Conservation (phyloP, 257 asterid species). For the Verbascum thapsus region DNA sequence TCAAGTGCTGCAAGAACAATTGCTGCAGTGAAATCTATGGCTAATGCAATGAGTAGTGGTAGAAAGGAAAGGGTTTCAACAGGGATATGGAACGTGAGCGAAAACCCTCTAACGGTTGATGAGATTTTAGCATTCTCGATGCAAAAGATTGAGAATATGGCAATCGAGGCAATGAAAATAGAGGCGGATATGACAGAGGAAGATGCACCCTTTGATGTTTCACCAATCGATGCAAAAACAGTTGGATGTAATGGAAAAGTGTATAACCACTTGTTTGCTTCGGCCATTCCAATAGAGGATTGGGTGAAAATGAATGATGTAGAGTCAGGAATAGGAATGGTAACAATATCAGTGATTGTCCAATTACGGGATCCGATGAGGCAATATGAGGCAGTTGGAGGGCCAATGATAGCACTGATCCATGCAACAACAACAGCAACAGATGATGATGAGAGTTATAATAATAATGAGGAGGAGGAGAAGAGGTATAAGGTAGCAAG, state of each 20-base stretch:
- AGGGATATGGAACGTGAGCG: slow-evolving; percentile 82
- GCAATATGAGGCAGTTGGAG: slow-evolving; percentile 88
- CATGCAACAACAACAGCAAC: too few species aligned
- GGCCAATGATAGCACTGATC: slow-evolving; percentile 72
- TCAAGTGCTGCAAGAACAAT: slow-evolving; percentile 84
- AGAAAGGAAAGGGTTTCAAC: slow-evolving; percentile 62
- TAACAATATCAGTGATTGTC: slow-evolving; percentile 49
- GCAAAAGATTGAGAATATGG: slow-evolving; percentile 82
- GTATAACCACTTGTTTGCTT: slow-evolving; percentile 36
- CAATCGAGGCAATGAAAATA: slow-evolving; percentile 67
- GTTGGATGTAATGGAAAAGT: slow-evolving; percentile 33
- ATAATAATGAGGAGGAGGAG: slow-evolving; percentile 51
- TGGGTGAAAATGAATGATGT: slow-evolving; percentile 38
- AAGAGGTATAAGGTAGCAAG: slow-evolving; percentile 54
- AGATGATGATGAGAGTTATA: slow-evolving; percentile 9
- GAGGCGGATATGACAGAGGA: slow-evolving; percentile 75
- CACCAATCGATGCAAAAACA: slow-evolving; percentile 49
- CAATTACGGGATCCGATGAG: slow-evolving; percentile 86
- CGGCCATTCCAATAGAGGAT: slow-evolving; percentile 70
- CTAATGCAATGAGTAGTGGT: slow-evolving; percentile 56
- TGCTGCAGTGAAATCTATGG: slow-evolving; percentile 72
- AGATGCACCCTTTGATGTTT: slow-evolving; percentile 78
- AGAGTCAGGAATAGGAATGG: slow-evolving; percentile 25
- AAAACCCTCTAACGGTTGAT: slow-evolving; percentile 54
- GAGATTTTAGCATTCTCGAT: slow-evolving; percentile 65